phyloP scores from a whole-genome alignment of 2,329 filamentous ascomycete species.

The Penicillium aurantiogriseum region DNA sequence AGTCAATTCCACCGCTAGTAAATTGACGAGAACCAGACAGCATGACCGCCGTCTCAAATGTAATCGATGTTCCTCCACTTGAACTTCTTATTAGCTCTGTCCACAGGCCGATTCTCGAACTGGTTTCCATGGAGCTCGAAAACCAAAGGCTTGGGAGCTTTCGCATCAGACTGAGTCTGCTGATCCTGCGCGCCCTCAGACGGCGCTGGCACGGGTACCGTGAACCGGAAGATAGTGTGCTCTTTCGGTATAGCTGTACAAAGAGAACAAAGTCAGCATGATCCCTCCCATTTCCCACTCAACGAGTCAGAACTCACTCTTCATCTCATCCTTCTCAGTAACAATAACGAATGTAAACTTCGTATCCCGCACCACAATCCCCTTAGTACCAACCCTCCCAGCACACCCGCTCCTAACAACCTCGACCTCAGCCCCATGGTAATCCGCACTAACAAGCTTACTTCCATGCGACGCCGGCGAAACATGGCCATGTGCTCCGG shows the following conservation, averaged over 20 bases:
- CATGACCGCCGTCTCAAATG: conserved; percentile 52
- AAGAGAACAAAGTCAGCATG: not conserved
- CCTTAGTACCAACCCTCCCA: conserved; percentile 75
- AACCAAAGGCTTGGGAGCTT: conserved; percentile 47
- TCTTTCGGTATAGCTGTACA: conserved; percentile 74
- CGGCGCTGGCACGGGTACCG: conserved; percentile 54
- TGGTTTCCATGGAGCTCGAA: conserved; percentile 89
- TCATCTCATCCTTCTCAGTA: conserved; percentile 67
- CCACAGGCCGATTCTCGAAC: conserved; percentile 77
- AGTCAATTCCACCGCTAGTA: not conserved
- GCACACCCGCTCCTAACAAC: conserved; percentile 80
- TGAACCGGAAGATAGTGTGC: conserved; percentile 78
- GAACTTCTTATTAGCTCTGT: conserved; percentile 88
- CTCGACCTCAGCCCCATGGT: conserved; percentile 80
- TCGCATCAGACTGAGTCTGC: conserved; percentile 35
- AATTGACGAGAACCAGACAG: not conserved
- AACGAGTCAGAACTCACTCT: conserved; percentile 49
- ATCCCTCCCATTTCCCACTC: not conserved
- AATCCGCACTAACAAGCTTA: conserved; percentile 81
- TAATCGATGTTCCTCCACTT: conserved; percentile 77
- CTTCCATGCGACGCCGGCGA: conserved; percentile 55
- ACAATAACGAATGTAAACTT: conserved; percentile 84
- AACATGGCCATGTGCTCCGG: conserved; percentile 37
- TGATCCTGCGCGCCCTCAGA: conserved; percentile 18
- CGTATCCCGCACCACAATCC: conserved; percentile 86